Percentiles rank a stretch among this genome's conserved stretches.
Conservation (phyloP, 768 basidiomycete species). For the Phylloporus scabripes region DNA sequence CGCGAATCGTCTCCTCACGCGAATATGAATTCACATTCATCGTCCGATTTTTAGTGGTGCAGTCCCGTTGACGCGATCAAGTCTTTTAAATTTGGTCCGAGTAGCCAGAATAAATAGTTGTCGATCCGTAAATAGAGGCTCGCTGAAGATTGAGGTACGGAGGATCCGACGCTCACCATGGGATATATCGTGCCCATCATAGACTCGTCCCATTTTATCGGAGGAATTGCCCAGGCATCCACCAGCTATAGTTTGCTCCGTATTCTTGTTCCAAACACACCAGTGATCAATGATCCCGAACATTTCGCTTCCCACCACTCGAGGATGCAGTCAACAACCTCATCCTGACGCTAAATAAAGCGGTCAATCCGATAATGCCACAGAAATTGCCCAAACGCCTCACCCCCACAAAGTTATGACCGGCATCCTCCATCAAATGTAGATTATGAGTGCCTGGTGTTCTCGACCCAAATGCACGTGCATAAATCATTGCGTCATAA, state of each 20-base stretch:
- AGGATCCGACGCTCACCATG: too few relatives aligned
- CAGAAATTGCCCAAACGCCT: not conserved
- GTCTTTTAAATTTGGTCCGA: too few relatives aligned
- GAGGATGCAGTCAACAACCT: slow-evolving; percentile 61
- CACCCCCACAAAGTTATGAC: slow-evolving; percentile 73
- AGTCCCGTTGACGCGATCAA: too few relatives aligned
- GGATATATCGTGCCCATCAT: too few relatives aligned
- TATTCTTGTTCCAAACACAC: slow-evolving; percentile 57
- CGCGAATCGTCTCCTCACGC: not conserved
- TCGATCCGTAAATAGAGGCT: too few relatives aligned
- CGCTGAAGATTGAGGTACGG: not conserved
- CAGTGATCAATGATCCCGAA: slow-evolving; percentile 48
- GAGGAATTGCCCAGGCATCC: too few relatives aligned
- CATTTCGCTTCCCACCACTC: slow-evolving; percentile 57
- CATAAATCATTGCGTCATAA: slow-evolving; percentile 69
- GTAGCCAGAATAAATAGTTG: too few relatives aligned
- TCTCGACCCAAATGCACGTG: slow-evolving; percentile 51
- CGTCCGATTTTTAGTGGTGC: too few relatives aligned
- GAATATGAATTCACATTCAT: not conserved
- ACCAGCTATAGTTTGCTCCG: slow-evolving; percentile 49
- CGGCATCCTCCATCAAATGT: slow-evolving; percentile 64
- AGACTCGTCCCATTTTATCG: too few relatives aligned
- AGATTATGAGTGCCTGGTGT: slow-evolving; percentile 65
- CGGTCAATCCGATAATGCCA: slow-evolving; percentile 1
- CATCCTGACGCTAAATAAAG: slow-evolving; percentile 47